Evolutionary conservation across 257 asterid species (phyloP).

Genomic region (Penstemon newberryi): DNA sequence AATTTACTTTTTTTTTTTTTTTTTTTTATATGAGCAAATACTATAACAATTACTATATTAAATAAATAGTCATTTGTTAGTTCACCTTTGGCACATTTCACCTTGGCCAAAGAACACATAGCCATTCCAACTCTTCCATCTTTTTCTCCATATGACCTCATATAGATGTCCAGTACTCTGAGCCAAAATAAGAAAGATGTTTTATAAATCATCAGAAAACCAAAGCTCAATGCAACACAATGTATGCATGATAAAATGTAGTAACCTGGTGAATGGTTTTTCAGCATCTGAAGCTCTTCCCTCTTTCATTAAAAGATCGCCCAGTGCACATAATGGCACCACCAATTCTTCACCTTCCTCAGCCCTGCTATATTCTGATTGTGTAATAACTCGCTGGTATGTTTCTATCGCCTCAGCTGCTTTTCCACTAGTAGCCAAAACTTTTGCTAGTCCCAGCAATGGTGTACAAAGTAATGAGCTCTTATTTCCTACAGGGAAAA

Average conservation of each 20-base stretch:
- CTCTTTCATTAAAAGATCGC: constrained; percentile 68
- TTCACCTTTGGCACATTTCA: too few relatives aligned
- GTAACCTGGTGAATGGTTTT: constrained; percentile 54
- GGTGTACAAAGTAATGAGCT: constrained; percentile 60
- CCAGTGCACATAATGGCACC: constrained; percentile 61
- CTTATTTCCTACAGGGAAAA: constrained; percentile 45
- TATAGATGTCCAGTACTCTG: too few relatives aligned
- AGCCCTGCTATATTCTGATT: constrained; percentile 54
- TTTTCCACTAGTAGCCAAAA: constrained; percentile 49
- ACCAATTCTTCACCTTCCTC: constrained; percentile 54
- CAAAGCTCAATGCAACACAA: constrained; percentile 3
- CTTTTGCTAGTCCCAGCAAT: constrained; percentile 77
- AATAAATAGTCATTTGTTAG: too few relatives aligned
- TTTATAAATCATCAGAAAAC: constrained; percentile 36
- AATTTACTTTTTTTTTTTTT: too few relatives aligned
- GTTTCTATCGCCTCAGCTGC: constrained; percentile 54
- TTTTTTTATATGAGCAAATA: too few relatives aligned
- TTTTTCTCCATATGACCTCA: too few relatives aligned
- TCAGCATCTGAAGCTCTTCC: constrained; percentile 72
- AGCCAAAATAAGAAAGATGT: too few relatives aligned
- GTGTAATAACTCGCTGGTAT: constrained; percentile 51
- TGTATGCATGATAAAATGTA: constrained; percentile 20
- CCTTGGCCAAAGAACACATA: too few relatives aligned
- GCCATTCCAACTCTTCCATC: too few relatives aligned
- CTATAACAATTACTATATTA: too few relatives aligned